Conservation (phyloP, 176 grass and related monocot genomes). For the Pontederia paniculata region DNA sequence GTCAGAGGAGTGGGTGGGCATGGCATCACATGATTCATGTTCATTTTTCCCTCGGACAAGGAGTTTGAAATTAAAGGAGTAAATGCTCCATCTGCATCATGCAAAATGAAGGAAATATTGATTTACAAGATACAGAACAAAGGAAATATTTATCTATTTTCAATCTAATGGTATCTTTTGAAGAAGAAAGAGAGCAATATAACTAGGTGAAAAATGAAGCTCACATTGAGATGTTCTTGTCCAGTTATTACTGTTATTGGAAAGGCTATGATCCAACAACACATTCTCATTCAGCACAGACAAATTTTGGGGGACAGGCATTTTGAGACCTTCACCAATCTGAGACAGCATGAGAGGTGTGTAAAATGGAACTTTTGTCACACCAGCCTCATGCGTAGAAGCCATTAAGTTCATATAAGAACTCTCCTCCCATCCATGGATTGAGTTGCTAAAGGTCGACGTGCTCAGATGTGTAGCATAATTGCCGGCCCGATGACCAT, state of each 20-base stretch:
- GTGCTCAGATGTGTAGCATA: background rate
- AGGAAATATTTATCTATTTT: too few relatives aligned
- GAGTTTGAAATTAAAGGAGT: background rate
- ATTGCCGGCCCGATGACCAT: background rate
- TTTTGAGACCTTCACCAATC: background rate
- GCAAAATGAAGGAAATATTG: background rate
- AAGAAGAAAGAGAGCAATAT: background rate
- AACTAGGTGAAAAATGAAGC: background rate
- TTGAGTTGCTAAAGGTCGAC: background rate
- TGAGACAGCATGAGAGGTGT: background rate
- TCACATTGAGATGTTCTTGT: background rate
- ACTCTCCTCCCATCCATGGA: background rate
- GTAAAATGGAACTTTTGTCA: background rate
- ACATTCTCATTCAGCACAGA: background rate
- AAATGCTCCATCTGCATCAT: background rate
- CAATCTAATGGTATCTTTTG: too few relatives aligned
- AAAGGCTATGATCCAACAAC: background rate
- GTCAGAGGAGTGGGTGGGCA: background rate
- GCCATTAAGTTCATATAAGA: background rate
- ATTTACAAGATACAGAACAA: too few relatives aligned
- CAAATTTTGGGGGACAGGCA: background rate
- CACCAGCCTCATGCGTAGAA: background rate
- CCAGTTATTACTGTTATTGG: background rate
- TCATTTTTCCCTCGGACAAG: background rate
- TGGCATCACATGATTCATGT: background rate